Conservation (phyloP, 495 filamentous ascomycete species). For the Neurospora tetrasperma region DNA sequence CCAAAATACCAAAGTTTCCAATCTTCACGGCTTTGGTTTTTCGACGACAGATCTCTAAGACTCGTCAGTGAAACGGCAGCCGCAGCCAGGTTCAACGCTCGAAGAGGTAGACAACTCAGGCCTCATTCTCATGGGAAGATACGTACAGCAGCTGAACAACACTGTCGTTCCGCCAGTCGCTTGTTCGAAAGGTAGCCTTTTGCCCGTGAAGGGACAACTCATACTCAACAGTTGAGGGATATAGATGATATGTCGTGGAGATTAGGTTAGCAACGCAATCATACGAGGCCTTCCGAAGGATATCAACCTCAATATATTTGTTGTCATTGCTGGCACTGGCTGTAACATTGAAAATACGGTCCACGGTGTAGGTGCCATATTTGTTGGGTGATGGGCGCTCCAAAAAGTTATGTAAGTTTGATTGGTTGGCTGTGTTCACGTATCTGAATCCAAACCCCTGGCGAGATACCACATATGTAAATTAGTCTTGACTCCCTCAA, state of each 20-base stretch:
- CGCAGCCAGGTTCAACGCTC: too few relatives aligned
- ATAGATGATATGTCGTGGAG: neutral
- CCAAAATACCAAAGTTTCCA: neutral
- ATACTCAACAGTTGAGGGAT: neutral
- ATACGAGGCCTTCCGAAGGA: neutral
- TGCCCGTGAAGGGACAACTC: neutral
- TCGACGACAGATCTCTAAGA: neutral
- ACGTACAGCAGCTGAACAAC: neutral
- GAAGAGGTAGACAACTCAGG: too few relatives aligned
- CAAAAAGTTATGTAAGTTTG: too few relatives aligned
- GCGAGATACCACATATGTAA: too few relatives aligned
- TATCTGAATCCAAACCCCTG: too few relatives aligned
- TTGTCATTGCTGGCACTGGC: neutral
- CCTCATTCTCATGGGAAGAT: neutral
- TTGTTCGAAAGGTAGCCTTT: neutral
- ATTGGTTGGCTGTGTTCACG: too few relatives aligned
- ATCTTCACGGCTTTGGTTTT: too few relatives aligned
- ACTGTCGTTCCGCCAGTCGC: neutral
- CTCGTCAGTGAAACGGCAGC: too few relatives aligned
- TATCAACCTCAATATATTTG: neutral
- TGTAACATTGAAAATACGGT: neutral
- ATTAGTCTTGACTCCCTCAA: too few relatives aligned
- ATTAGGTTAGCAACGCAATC: neutral
- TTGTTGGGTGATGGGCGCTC: too few relatives aligned
- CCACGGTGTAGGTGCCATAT: too few relatives aligned